Evolutionary conservation across 2,329 filamentous ascomycete genomes (phyloP).

Genomic region (Aspergillus puulaauensis): DNA sequence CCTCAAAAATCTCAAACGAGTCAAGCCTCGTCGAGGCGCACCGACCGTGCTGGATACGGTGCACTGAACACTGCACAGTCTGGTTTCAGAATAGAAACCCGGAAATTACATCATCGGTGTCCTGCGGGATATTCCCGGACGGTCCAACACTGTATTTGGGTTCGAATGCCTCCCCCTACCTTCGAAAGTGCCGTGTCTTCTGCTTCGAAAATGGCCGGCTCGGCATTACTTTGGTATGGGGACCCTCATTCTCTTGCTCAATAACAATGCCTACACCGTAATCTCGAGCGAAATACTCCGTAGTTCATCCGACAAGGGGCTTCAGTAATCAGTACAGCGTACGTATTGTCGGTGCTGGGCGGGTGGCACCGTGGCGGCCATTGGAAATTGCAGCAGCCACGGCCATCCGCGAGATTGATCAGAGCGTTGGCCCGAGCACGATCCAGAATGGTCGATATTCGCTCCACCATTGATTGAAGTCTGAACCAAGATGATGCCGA

Average conservation of each 20-base stretch:
- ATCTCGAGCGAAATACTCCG: background rate
- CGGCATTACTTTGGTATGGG: slow-evolving; percentile 2
- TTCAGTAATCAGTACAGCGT: background rate
- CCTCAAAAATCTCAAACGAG: background rate
- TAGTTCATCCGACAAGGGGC: background rate
- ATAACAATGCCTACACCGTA: background rate
- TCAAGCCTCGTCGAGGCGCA: background rate
- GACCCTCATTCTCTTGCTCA: background rate
- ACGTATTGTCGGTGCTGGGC: background rate
- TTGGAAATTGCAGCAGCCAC: background rate
- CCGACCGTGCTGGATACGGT: too few species aligned
- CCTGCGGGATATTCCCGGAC: background rate
- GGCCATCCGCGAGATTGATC: background rate
- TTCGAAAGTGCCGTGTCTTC: background rate
- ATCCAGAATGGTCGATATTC: background rate
- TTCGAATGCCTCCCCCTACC: background rate
- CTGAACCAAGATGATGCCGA: background rate
- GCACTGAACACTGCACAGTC: too few species aligned
- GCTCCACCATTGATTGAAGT: slow-evolving; percentile 1
- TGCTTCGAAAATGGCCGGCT: background rate
- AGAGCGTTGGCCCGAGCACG: background rate
- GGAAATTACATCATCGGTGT: background rate
- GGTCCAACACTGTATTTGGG: background rate
- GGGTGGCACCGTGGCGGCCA: background rate
- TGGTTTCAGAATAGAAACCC: background rate